Conservation (phyloP, 2,329 filamentous ascomycete species). For the Purpureocillium takamizusanense region DNA sequence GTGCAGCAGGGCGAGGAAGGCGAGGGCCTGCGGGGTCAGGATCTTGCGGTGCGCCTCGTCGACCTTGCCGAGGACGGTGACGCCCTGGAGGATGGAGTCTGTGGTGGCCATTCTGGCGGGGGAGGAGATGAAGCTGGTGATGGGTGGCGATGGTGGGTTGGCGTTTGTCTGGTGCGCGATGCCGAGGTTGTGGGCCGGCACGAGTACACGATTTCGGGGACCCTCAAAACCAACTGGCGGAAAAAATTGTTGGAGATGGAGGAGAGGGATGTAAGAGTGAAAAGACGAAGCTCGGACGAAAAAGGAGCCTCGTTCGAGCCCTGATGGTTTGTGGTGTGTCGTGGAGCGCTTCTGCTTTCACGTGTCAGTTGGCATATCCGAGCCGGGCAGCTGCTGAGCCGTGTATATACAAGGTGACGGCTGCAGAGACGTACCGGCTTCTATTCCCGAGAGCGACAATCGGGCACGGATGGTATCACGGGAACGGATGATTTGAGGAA, state of each 20-base stretch:
- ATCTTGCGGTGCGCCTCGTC: slow-evolving; percentile 79
- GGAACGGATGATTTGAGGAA: too few species aligned
- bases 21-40: slow-evolving; percentile 78
- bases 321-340: slow-evolving; percentile 4
- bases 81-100: slow-evolving; percentile 76
- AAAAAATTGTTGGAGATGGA: slow-evolving; percentile 1
- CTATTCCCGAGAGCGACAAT: too few species aligned
- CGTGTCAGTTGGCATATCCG: slow-evolving; percentile 19
- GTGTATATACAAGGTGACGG: too few species aligned
- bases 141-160: slow-evolving; percentile 6
- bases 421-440: too few species aligned
- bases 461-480: too few species aligned
- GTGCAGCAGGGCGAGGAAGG: slow-evolving; percentile 90
- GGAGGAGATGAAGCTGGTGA: slow-evolving; percentile 1
- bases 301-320: too few species aligned
- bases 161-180: too few species aligned
- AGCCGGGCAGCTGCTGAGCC: background rate
- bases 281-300: background rate
- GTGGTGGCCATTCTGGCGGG: slow-evolving; percentile 50
- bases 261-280: too few species aligned
- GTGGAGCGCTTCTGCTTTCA: slow-evolving; percentile 17
- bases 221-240: background rate
- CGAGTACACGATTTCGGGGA: too few species aligned
- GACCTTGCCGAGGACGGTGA: slow-evolving; percentile 74
- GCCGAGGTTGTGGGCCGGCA: too few species aligned